Percentiles rank a stretch among this genome's conserved stretches.
Conservation (phyloP, 2,329 filamentous ascomycete species). For the Fusarium caatingaense region DNA sequence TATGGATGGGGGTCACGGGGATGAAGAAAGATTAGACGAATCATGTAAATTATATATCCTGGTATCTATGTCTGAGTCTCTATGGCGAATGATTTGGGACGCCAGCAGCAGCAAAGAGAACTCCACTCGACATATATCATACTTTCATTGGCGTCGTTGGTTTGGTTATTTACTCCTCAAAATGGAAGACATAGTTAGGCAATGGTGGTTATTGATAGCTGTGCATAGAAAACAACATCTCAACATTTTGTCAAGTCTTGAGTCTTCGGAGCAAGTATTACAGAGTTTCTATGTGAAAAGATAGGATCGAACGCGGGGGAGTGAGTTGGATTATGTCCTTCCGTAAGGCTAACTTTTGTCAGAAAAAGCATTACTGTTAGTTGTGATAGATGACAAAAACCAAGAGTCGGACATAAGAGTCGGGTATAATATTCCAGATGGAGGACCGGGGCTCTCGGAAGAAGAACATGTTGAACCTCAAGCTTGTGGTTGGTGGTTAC, state of each 20-base stretch:
- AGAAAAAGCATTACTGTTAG: too few species aligned
- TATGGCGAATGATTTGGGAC: slow-evolving; percentile 30
- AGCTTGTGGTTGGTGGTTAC: not conserved
- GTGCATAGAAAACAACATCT: slow-evolving; percentile 35
- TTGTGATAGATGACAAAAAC: not conserved
- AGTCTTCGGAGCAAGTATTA: not conserved
- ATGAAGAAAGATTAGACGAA: slow-evolving; percentile 39
- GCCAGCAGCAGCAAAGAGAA: slow-evolving; percentile 37
- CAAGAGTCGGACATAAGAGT: not conserved
- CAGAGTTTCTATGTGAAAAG: too few species aligned
- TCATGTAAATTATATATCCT: slow-evolving; percentile 48
- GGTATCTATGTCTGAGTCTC: slow-evolving; percentile 44
- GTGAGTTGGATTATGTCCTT: not conserved
- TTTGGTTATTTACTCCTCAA: slow-evolving; percentile 33
- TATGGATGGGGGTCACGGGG: slow-evolving; percentile 20
- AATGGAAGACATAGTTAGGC: slow-evolving; percentile 22
- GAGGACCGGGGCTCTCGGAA: not conserved
- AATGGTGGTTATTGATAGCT: slow-evolving; percentile 1
- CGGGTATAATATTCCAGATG: not conserved
- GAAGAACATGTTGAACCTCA: not conserved
- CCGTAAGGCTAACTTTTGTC: too few species aligned
- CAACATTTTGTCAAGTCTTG: not conserved
- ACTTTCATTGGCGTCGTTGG: slow-evolving; percentile 39
- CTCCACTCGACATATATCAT: slow-evolving; percentile 45
- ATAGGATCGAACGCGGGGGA: not conserved